These are phyloP conservation scores for Ampelomyces quisqualis DNA, from an alignment of 2,329 filamentous ascomycete genomes.

Conservation along the genomic window DNA sequence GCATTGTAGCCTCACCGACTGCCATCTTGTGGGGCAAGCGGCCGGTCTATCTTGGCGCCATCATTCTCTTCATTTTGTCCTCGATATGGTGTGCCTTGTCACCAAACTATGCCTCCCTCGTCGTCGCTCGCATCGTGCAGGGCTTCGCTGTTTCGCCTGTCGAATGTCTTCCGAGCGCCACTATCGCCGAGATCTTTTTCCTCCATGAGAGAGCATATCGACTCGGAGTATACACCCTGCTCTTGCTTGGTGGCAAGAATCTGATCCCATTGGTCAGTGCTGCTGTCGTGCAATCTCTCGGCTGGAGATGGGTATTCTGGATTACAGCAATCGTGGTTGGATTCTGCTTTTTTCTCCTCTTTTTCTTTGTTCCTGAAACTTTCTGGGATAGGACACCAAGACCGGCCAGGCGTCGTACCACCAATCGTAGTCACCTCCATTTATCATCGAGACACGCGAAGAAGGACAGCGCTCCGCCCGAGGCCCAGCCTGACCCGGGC, in stretches of 20 bases:
- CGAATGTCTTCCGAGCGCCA: constrained; percentile 89
- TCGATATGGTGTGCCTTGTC: constrained; percentile 86
- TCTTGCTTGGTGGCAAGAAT: constrained; percentile 90
- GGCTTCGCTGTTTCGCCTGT: constrained; percentile 86
- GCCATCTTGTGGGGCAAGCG: constrained; percentile 90
- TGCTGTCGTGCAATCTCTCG: constrained; percentile 71
- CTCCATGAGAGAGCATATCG: constrained; percentile 91
- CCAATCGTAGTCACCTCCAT: constrained; percentile 29
- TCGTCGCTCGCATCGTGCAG: constrained; percentile 81
- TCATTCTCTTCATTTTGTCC: constrained; percentile 73
- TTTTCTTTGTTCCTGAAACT: constrained; percentile 90
- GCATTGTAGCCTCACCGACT: constrained; percentile 81
- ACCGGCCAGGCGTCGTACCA: constrained; percentile 44
- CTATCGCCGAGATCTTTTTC: constrained; percentile 95
- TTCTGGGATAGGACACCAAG: constrained; percentile 87
- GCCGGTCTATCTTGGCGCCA: constrained; percentile 79
- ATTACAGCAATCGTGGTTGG: constrained; percentile 79
- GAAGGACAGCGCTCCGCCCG: constrained; percentile 3
- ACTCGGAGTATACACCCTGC: constrained; percentile 86
- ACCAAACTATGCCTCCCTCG: constrained; percentile 74
- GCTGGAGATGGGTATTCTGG: constrained; percentile 93
- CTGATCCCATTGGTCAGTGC: constrained; percentile 84
- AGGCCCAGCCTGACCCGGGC: background rate
- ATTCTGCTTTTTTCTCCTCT: constrained; percentile 69
- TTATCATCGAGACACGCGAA: constrained; percentile 24